Evolutionary conservation across 306 rosid genomes (phyloP), one percentile per base, ranked within the genome.

Genomic region (Prunus mume): DNA sequence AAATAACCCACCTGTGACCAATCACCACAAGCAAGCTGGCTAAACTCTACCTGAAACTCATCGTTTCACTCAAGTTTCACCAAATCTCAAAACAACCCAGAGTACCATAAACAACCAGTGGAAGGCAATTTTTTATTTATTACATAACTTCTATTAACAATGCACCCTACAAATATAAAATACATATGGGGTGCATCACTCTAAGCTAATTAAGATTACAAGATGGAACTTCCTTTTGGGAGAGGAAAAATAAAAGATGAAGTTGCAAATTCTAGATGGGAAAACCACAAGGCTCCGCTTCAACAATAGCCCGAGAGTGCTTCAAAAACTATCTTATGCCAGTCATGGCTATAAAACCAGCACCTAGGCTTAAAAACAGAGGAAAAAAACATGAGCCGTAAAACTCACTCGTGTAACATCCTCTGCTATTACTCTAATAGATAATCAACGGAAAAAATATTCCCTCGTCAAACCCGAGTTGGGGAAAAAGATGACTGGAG

Each of bases 301-400:
- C 84, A 82, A 83, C 65, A 79, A 78, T 72, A 79, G 85, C 64
- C 88, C 85, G 81, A 57, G 22, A 65, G 85, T 82, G 93, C 91
- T 85, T 78, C 71, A 75, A 87, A 90, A 80, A 76, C 86, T 79
- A 65, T 75, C 83, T 50, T 24, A 78, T 75, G 84, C 17, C 9
- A 11, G 9, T 12, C 65, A 61, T 28, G 65, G 18, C 38, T 4
- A 61, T 61, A 6, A 61, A 9, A 61, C 66, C 38, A 61, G 66
- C 66, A 12, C 66, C 6, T 61, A 18, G 9, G 66, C 66, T 18
- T 27, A 61, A 12, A 28, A 14, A 27, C 9, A 14, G 66, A 61
- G 66, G 66, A 13, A 61, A 85, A 93, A 93, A 90, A 58, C 88
- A 72, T 67, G 78, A 58, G 84, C 64, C 12, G 12, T n/a, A 55